Evolutionary conservation across 306 rosid species (phyloP).

Genomic region (Hippophae rhamnoides): DNA sequence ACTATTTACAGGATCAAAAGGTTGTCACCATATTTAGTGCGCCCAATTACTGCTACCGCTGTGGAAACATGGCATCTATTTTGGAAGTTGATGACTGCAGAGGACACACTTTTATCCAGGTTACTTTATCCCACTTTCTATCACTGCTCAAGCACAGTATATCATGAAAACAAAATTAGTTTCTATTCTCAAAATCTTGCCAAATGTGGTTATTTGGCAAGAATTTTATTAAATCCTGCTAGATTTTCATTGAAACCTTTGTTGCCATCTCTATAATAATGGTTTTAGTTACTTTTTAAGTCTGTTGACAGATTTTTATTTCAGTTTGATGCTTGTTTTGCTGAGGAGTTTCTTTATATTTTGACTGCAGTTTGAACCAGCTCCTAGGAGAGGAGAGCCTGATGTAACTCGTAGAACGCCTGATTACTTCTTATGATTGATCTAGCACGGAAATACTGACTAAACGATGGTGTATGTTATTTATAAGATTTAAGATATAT

Average conservation of each 20-base stretch:
- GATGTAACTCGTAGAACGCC: constrained; percentile 96
- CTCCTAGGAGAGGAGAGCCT: constrained; percentile 97
- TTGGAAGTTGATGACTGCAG: constrained; percentile 90
- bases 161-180: no score
- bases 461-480: no score
- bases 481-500: constrained; percentile 1
- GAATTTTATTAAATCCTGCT: no score
- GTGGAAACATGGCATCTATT: constrained; percentile 97
- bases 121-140: constrained; percentile 16
- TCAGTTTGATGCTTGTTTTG: not conserved
- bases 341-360: constrained; percentile 4
- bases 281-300: no score
- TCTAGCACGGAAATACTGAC: no score
- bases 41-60: constrained; percentile 89
- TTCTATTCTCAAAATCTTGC: no score
- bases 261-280: not conserved
- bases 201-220: no score
- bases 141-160: not conserved
- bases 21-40: constrained; percentile 95
- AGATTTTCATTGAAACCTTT: no score
- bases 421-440: constrained; percentile 58
- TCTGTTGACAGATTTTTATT: not conserved
- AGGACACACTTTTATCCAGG: constrained; percentile 90
- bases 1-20: constrained; percentile 69
- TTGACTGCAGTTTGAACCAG: constrained; percentile 77